Conservation (phyloP, 2,329 filamentous ascomycete species). For the Ceratocystis albifundus region DNA sequence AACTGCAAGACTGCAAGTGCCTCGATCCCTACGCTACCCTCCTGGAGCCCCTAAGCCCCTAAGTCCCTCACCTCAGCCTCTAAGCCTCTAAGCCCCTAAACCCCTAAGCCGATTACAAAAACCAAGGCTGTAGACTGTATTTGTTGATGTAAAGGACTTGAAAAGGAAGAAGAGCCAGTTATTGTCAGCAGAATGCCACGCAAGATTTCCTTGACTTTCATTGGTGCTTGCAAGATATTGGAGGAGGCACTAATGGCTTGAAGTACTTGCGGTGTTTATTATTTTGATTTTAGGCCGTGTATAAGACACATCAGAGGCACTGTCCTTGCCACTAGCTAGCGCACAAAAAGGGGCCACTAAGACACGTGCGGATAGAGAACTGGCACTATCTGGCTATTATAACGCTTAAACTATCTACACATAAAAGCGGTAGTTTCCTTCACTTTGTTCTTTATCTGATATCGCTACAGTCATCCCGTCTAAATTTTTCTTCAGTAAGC, state of each 20-base stretch:
- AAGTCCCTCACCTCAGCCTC: too few species aligned
- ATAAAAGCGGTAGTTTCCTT: slow-evolving; percentile 9
- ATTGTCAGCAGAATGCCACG: background rate
- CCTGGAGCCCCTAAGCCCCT: background rate
- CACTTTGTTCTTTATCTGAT: background rate
- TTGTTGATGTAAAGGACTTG: background rate
- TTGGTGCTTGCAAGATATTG: background rate
- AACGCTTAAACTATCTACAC: background rate
- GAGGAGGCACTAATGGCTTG: background rate
- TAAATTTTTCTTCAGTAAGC: background rate
- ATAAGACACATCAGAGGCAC: background rate
- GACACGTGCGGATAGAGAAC: background rate
- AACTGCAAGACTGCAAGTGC: background rate
- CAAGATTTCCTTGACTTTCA: background rate
- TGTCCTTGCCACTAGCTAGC: background rate
- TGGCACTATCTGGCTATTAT: background rate
- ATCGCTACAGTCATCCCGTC: background rate
- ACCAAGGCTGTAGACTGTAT: background rate
- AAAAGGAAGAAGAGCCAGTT: background rate
- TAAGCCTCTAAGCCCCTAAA: background rate
- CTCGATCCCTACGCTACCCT: background rate
- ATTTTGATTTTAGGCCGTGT: background rate
- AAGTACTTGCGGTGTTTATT: background rate
- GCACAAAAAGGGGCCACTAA: background rate
- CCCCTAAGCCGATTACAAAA: background rate